Percentiles rank a stretch among this genome's conserved stretches.
Conservation (phyloP, 2,329 filamentous ascomycete genomes). For the Exophiala calicioides region DNA sequence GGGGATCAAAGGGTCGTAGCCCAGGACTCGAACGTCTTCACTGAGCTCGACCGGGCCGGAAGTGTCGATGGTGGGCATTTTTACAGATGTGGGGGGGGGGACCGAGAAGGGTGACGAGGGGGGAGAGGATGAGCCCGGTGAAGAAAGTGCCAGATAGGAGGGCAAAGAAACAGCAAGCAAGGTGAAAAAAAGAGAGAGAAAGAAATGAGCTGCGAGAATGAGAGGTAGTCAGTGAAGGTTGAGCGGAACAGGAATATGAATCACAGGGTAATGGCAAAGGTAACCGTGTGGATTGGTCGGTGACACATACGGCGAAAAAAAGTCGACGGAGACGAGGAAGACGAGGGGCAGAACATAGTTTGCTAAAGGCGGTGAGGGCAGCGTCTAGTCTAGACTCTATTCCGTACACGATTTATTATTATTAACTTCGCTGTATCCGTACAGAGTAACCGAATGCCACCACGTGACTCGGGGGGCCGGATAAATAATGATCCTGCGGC, state of each 20-base stretch:
- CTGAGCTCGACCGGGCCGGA: slow-evolving; percentile 21
- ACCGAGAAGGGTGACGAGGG: slow-evolving; percentile 47
- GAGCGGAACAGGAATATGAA: slow-evolving; percentile 2
- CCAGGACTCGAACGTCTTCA: slow-evolving; percentile 61
- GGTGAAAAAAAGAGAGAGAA: neutral
- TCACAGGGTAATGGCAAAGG: neutral
- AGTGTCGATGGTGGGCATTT: slow-evolving; percentile 38
- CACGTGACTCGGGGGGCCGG: neutral
- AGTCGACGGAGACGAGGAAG: slow-evolving; percentile 7
- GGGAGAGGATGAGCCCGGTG: neutral
- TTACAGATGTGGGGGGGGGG: slow-evolving; percentile 65
- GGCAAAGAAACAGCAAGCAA: neutral
- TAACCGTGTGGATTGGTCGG: neutral
- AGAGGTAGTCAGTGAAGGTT: too few species aligned
- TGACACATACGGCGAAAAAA: slow-evolving; percentile 6
- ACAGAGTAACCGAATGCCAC: too few species aligned
- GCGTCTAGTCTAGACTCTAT: too few species aligned
- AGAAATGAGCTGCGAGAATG: too few species aligned
- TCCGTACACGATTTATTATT: too few species aligned
- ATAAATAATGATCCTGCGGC: neutral
- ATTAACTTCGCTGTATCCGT: too few species aligned
- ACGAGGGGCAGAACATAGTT: neutral
- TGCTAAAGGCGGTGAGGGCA: too few species aligned
- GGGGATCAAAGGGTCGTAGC: slow-evolving; percentile 89
- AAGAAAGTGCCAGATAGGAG: neutral